Base-by-base conservation (phyloP, 225 moss, liverwort and hornwort species). In the Bryoerythrophyllum caledonicum region DNA sequence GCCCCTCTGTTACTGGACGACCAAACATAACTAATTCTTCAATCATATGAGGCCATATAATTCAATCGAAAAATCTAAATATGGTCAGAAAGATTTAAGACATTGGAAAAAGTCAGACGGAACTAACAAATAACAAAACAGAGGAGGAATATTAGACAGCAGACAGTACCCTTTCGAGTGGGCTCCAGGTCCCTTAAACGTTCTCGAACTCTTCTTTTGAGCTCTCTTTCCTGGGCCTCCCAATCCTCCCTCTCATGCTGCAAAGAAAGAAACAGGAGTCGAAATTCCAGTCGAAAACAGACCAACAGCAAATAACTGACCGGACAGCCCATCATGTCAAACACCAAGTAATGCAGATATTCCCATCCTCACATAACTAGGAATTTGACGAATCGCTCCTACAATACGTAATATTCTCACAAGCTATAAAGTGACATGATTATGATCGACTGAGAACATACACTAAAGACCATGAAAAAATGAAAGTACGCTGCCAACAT, bases 161-260 rank as follows among this genome's bases (percentile, higher is more conserved):
- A 72, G 25, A 35, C 28, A 66, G 21, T 94, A 97, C 97, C 94
- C 56, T 91, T 90, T 79, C 89, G 86, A 59, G 97, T 81, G 34
- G 94, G 94, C 74, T 94, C 94, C 76, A 97, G 70, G 46, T 97
- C 94, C 79, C 86, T 86, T 79, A 97, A 77, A 46, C 92, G 97
- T 46, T 92, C 94, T 66, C 67, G 72, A 57, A 97, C 82, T 76
- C 94, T 90, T 72, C 90, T 77, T 75, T 83, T 94, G 0, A 97
- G 89, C 77, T 97, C 94, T 74, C 78, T 88, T 76, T 97, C 97
- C 77, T 97, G 97, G 35, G 87, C 91, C 76, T 90, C 94, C 97
- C 97, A 97, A 72, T 94, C 97, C 81, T 94, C 94, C 82, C 88
- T 90, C 69, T 87, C 81, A 87, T 94, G 87, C 97, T 97, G 81